phyloP scores from a whole-genome alignment of 371 early-diverging fungal species.

The Haplosporangium sp. region DNA sequence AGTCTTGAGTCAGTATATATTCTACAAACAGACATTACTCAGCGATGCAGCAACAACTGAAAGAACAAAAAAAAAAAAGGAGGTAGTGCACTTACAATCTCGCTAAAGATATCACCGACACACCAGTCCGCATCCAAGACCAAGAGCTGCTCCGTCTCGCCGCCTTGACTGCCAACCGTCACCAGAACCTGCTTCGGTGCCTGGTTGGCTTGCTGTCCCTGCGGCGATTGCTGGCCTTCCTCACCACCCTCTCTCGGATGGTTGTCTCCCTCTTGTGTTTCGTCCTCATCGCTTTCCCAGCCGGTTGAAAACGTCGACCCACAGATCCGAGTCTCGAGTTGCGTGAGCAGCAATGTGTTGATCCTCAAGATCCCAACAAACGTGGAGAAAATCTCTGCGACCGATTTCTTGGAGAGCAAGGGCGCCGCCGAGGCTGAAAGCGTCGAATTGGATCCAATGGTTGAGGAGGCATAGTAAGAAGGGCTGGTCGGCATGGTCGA shows the following conservation, averaged over 20 bases:
- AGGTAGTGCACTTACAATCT: conserved; percentile 56
- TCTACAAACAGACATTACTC: background rate
- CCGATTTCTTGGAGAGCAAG: conserved; percentile 56
- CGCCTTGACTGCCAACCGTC: conserved; percentile 41
- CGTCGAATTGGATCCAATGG: conserved; percentile 47
- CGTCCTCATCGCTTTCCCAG: conserved; percentile 53
- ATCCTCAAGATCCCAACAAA: conserved; percentile 71
- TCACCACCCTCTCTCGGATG: conserved; percentile 1
- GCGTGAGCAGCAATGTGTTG: conserved; percentile 67
- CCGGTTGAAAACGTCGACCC: conserved; percentile 42
- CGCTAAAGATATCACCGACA: conserved; percentile 76
- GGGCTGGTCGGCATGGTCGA: background rate
- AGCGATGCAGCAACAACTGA: too few species aligned
- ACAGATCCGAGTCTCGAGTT: conserved; percentile 63
- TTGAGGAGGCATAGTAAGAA: conserved; percentile 29
- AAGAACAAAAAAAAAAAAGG: background rate
- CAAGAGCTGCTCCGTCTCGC: conserved; percentile 39
- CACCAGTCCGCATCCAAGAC: conserved; percentile 64
- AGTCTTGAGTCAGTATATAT: background rate
- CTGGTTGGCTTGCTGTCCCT: conserved; percentile 54
- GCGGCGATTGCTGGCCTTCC: conserved; percentile 4
- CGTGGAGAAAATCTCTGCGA: conserved; percentile 73
- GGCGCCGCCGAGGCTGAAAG: conserved; percentile 36
- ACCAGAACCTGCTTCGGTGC: conserved; percentile 40
- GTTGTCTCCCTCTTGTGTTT: conserved; percentile 5